Evolutionary conservation across 2,329 filamentous ascomycete genomes (phyloP), one percentile per base, ranked within the genome.

Genomic region (Fusarium falciforme): DNA sequence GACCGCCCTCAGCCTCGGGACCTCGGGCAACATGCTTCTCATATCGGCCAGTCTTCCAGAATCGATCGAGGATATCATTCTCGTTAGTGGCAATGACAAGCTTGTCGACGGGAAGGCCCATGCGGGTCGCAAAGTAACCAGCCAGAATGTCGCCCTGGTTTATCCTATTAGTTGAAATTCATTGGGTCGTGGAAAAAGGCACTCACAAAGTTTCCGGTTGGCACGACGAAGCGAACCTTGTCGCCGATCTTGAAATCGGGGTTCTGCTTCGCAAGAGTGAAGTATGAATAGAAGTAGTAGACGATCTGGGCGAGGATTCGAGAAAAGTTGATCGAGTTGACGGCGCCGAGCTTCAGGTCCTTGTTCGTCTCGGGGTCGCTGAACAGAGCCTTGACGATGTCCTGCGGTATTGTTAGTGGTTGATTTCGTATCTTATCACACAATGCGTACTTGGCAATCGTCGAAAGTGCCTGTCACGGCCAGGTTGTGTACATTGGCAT

Each of bases 271-370:
- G 87, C 88, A 36, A 99, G 91, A 16, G 92, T 86, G 84, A 98
- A 98, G 88, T 98, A 98, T 14, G 96, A 92, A 83, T 96, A 89
- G 87, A 98, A 97, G 88, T 98, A 99, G 89, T 98, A 98, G 70
- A 94, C 94, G 74, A 97, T 98, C 85, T 99, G 96, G 14, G 96
- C 96, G 40, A 99, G 89, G 77, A 99, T 98, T 77, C 96, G 90
- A 2, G 95, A 93, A 90, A 93, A 98, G 86, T 98, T 98, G 85
- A 98, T 98, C 54, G 93, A 96, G 87, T 98, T 98, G 76, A 98
- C 94, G 49, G 96, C 96, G 44, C 93, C 96, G 49, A 98, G 92
- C 76, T 94, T 94, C 80, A 96, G 90, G 2, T 90, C 91, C 76
- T 89, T 86, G 87, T 98, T 98, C 81, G 94, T 93, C 64, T 95